Percentiles rank a stretch among this genome's conserved stretches.
These are phyloP conservation scores for Adansonia grandidieri DNA, from an alignment of 441 rosid species.

Conservation along the genomic window DNA sequence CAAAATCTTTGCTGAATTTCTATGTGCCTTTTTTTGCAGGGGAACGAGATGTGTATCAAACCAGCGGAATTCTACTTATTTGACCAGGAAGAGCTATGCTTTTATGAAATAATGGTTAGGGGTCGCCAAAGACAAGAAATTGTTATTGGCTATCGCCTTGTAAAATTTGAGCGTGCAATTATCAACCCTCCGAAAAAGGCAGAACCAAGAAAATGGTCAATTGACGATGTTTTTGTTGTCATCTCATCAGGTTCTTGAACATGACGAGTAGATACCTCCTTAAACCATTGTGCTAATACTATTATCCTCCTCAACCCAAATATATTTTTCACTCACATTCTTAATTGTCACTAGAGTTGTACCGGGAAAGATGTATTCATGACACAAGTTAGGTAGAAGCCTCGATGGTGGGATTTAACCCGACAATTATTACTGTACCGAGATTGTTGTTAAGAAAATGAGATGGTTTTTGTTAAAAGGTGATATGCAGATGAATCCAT, in stretches of 20 bases:
- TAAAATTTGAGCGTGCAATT: conserved; percentile 57
- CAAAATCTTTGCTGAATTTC: background rate
- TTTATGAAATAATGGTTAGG: conserved; percentile 70
- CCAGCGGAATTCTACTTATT: conserved; percentile 84
- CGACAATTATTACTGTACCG: background rate
- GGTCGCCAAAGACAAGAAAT: conserved; percentile 77
- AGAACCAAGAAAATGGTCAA: conserved; percentile 72
- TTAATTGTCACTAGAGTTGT: conserved; percentile 10
- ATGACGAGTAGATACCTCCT: background rate
- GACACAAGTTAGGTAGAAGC: background rate
- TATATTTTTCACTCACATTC: background rate
- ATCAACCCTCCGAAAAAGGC: conserved; percentile 73
- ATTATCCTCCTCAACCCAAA: background rate
- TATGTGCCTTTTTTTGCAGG: conserved; percentile 41
- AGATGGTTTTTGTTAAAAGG: background rate
- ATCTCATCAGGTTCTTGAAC: conserved; percentile 49
- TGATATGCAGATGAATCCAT: background rate
- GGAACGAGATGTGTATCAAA: conserved; percentile 82
- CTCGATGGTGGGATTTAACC: background rate
- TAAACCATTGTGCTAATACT: background rate
- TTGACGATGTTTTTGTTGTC: conserved; percentile 83
- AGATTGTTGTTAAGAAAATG: background rate
- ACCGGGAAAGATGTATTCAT: background rate
- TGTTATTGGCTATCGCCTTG: conserved; percentile 74
- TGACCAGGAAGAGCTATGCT: conserved; percentile 82